Conservation (phyloP, 345 rosid genomes). For the Orychophragmus violaceus region DNA sequence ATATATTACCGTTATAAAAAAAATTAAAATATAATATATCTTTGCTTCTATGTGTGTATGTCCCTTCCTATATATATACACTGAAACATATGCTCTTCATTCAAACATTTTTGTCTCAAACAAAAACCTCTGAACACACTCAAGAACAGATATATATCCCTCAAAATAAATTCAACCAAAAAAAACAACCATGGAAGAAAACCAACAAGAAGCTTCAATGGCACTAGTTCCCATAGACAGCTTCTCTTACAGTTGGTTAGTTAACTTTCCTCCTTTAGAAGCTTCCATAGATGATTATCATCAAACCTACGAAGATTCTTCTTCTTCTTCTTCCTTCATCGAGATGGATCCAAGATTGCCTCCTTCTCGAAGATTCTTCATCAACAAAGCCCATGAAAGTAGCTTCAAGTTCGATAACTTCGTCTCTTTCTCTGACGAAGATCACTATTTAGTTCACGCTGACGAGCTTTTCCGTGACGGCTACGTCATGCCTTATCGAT, state of each 20-base stretch:
- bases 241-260: conserved; percentile 87
- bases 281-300: conserved; percentile 40
- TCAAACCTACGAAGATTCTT: conserved; percentile 65
- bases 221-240: conserved; percentile 81
- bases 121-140: conserved; percentile 9
- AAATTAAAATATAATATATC: conserved; percentile 22
- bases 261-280: conserved; percentile 63
- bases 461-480: conserved; percentile 87
- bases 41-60: conserved; percentile 28
- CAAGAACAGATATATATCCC: conserved; percentile 3
- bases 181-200: conserved; percentile 19
- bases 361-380: conserved; percentile 79
- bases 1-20: conserved; percentile 21
- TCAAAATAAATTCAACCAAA: background rate
- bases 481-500: conserved; percentile 55
- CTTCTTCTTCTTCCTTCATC: conserved; percentile 73
- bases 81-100: conserved; percentile 28
- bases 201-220: conserved; percentile 42
- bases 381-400: conserved; percentile 47
- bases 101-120: conserved; percentile 28
- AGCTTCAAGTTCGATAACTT: conserved; percentile 73
- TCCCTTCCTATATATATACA: conserved; percentile 28
- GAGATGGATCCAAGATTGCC: conserved; percentile 96
- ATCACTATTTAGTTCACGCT: conserved; percentile 55
- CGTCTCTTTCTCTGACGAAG: conserved; percentile 41